Base-by-base conservation (phyloP, 2,329 filamentous ascomycete genomes). In the Penicillium crustosum region DNA sequence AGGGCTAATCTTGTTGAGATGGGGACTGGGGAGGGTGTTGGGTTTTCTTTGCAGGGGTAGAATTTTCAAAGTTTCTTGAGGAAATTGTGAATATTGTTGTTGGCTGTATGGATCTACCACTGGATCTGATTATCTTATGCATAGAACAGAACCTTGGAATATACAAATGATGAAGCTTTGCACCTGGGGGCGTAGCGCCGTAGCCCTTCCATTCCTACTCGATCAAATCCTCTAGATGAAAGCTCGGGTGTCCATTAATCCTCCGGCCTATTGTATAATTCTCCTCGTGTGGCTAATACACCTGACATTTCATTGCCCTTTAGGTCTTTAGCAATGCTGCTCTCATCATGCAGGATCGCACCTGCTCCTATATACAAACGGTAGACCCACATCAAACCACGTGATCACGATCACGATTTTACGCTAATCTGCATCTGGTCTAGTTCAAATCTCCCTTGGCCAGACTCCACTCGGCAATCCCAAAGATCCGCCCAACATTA, bases 401-500 rank as follows among this genome's bases (percentile, higher is more conserved):
- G 9, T 44, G 42, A 1, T 4, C 10, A 5, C 1, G 5, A 4
- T 1, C 1, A 19, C 12, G 1, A 5, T 10, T 31, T 12, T 10
- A 23, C n/a, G 23, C 42, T 53, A 38, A 33, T 0, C 29, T 2
- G 17, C 7, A 39, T 25, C 3, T 31, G 17, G n/a, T 5, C 42
- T 47, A 29, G 23, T 6, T 31, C 25, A 48, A 23, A 6, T 19
- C 13, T 21, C 53, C 42, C 15, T 54, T 49, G 41, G 35, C 58
- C 19, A 65, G 31, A 31, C 66, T 39, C 80, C 80, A 61, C 76
- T 74, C 0, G 80, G 79, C 38, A 82, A 65, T 13, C 72, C 78
- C 62, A 81, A 70, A 10, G 82, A 79, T 4, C 66, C 82, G 80
- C 47, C 68, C 74, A 59, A 81, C 76, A 27, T 65, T 23, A 4